Conservation (phyloP, 2,329 filamentous ascomycete species). For the Epichloe aotearoae region DNA sequence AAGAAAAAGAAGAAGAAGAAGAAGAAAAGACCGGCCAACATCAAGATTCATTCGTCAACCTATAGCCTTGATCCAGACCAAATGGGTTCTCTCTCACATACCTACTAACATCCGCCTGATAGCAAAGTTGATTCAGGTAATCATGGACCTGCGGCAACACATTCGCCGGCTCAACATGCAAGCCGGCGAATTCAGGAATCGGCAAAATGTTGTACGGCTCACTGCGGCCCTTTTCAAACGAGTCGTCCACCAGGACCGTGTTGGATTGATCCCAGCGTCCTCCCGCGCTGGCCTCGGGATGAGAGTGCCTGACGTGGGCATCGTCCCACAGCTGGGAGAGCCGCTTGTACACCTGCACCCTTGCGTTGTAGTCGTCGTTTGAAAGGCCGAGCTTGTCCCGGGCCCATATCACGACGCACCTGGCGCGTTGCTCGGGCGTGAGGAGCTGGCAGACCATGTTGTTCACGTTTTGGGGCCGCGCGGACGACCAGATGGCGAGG, state of each 20-base stretch:
- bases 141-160: slow-evolving; percentile 48
- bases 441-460: slow-evolving; percentile 56
- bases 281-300: slow-evolving; percentile 27
- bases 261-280: slow-evolving; percentile 65
- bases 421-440: slow-evolving; percentile 32
- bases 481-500: slow-evolving; percentile 87
- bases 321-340: slow-evolving; percentile 59
- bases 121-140: slow-evolving; percentile 42
- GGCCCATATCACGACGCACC: slow-evolving; percentile 61
- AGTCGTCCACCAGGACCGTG: slow-evolving; percentile 84
- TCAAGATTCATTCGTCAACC: slow-evolving; percentile 1
- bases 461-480: slow-evolving; percentile 57
- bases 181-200: slow-evolving; percentile 61
- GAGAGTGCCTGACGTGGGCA: slow-evolving; percentile 25
- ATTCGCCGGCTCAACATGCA: slow-evolving; percentile 23
- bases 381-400: slow-evolving; percentile 64
- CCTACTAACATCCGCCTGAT: slow-evolving; percentile 47
- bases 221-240: slow-evolving; percentile 60
- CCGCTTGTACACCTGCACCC: slow-evolving; percentile 84
- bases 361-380: slow-evolving; percentile 46
- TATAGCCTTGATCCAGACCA: slow-evolving; percentile 19
- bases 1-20: not conserved
- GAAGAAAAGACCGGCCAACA: not conserved
- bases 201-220: slow-evolving; percentile 76
- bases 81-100: slow-evolving; percentile 44